Base-by-base conservation (phyloP, 805 yeast genomes). In the Saccharomycopsis microspora region DNA sequence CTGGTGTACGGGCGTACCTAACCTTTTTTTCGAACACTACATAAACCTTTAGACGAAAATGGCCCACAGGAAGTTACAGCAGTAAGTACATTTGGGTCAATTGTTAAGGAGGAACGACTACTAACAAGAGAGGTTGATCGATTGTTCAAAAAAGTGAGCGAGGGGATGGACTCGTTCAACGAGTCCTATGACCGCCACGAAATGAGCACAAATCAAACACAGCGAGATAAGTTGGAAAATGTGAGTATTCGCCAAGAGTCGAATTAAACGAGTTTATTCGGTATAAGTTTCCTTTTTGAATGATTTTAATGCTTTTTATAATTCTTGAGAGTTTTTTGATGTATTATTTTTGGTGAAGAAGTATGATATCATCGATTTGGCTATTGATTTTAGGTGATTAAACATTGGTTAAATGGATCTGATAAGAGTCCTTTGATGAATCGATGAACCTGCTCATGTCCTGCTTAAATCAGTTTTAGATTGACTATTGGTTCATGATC, bases 181-280 rank as follows among this genome's bases (percentile, higher is more conserved):
- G 77, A 70, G 33, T 69, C 74, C 40, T 72, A 76, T 55, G 80
- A 76, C 36, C 71, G 79, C 56, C 71, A 76, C 44, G 67, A 71
- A 59, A 65, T 66, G 41, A 65, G 76, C 10, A 74, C 71, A 43
- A 83, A 83, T 57, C 82, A 78, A 56, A 80, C 95, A 3, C 96
- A 89, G 63, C 83, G 90, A 67, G 97, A 90, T 62, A 90, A 90
- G 64, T 72, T 93, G 50, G 98, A 93, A 63, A 51, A 38, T 41
- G 52, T 49, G 43, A 19, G 52, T 42, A 27, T 32, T n/a, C 37
- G 29, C 31, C 5, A 19, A 19, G 19, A 19, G 3, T 6, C 27
- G n/a, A 6, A 3, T 42, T 31, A 4, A 29, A 29, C 27, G 41
- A 11, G n/a, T 34, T 34, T 34, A 11, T 8, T 38, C 27, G 41